Evolutionary conservation across 2,329 filamentous ascomycete species (phyloP).

Genomic region (Furcasterigmium sp.): DNA sequence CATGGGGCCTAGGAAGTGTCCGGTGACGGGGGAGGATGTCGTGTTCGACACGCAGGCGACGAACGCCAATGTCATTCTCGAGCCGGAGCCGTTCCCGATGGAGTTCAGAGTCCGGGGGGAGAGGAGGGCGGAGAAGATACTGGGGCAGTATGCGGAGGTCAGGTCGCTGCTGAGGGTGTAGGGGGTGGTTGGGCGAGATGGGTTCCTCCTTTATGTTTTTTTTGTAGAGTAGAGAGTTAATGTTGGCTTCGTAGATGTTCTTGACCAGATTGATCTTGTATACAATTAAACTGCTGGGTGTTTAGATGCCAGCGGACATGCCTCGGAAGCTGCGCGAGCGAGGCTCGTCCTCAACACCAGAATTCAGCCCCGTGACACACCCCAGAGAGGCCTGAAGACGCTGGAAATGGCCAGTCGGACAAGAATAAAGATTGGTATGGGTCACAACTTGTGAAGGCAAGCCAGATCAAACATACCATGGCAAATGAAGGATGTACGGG

Average conservation of each 20-base stretch:
- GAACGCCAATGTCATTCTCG: conserved; percentile 47
- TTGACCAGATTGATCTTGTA: not conserved
- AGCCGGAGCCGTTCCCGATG: conserved; percentile 41
- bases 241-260: not conserved
- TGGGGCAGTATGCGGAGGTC: conserved; percentile 28
- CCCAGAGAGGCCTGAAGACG: too few relatives aligned
- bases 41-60: conserved; percentile 44
- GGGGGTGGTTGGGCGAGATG: too few relatives aligned
- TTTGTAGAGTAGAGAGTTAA: not conserved
- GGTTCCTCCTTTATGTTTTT: not conserved
- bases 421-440: too few relatives aligned
- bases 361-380: too few relatives aligned
- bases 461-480: too few relatives aligned
- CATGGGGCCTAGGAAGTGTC: conserved; percentile 32
- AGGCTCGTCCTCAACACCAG: too few relatives aligned
- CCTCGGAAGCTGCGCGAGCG: too few relatives aligned
- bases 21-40: conserved; percentile 33
- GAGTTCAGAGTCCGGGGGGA: conserved; percentile 34
- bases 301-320: too few relatives aligned
- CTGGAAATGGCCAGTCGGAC: too few relatives aligned
- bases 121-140: conserved; percentile 29
- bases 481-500: too few relatives aligned
- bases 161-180: conserved; percentile 23
- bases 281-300: too few relatives aligned
- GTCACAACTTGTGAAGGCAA: too few relatives aligned